Evolutionary conservation across 176 grass and related monocot species (phyloP).

Genomic region (Phoenix dactylifera): DNA sequence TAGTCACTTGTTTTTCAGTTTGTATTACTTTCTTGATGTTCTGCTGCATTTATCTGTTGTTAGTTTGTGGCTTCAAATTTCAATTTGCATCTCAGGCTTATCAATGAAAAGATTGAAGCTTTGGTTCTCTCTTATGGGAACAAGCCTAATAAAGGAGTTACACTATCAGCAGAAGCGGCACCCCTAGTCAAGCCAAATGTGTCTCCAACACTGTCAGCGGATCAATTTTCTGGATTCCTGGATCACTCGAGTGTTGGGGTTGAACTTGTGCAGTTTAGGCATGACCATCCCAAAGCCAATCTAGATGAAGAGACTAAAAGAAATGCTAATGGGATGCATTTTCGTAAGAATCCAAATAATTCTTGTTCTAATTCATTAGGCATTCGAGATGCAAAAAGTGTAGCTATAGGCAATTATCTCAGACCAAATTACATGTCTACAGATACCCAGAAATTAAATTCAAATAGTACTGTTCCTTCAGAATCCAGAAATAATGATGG

Average conservation of each 20-base stretch:
- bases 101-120: constrained; percentile 94
- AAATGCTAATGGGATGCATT: constrained; percentile 5
- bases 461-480: constrained; percentile 12
- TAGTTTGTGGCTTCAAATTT: constrained; percentile 8
- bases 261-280: constrained; percentile 76
- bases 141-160: constrained; percentile 46
- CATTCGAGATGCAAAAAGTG: constrained; percentile 23
- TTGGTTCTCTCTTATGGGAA: constrained; percentile 56
- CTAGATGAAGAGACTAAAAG: constrained; percentile 11
- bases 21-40: constrained; percentile 5
- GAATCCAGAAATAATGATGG: constrained; percentile 29
- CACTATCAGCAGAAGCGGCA: constrained; percentile 31
- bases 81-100: constrained; percentile 62
- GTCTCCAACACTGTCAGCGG: constrained; percentile 49
- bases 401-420: constrained; percentile 14
- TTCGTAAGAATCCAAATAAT: neutral
- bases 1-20: constrained; percentile 25
- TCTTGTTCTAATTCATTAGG: neutral
- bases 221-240: constrained; percentile 63
- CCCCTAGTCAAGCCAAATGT: constrained; percentile 38
- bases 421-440: constrained; percentile 14
- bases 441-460: constrained; percentile 1
- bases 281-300: constrained; percentile 36
- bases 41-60: constrained; percentile 10
- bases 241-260: constrained; percentile 70